Conservation (phyloP, 1,284 basidiomycete species). For the Ceratobasidium sp. region DNA sequence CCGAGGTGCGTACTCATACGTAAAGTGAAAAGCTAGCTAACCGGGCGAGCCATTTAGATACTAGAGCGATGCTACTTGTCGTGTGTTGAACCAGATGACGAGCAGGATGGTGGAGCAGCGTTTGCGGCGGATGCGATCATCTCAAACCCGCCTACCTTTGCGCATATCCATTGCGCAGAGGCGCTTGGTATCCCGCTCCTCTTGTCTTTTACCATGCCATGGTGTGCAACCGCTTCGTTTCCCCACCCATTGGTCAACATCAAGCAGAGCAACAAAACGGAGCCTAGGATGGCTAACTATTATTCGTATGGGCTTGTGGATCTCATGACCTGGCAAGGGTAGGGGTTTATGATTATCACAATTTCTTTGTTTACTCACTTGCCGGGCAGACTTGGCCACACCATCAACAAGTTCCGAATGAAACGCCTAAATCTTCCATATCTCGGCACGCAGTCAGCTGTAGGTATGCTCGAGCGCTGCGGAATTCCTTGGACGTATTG, state of each 20-base stretch:
- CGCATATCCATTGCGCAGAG: slow-evolving; percentile 71
- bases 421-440: slow-evolving; percentile 63
- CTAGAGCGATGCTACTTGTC: slow-evolving; percentile 68
- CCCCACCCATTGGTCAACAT: slow-evolving; percentile 72
- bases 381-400: slow-evolving; percentile 62
- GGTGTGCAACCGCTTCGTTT: slow-evolving; percentile 69
- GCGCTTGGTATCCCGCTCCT: slow-evolving; percentile 68
- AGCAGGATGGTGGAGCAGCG: slow-evolving; percentile 56
- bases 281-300: slow-evolving; percentile 65
- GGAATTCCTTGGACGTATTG: slow-evolving; percentile 76
- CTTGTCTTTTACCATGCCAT: slow-evolving; percentile 74
- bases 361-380: not conserved
- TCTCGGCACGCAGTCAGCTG: slow-evolving; percentile 62
- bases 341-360: slow-evolving; percentile 48
- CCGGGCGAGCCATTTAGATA: slow-evolving; percentile 56
- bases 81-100: slow-evolving; percentile 61
- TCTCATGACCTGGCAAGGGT: slow-evolving; percentile 69
- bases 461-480: slow-evolving; percentile 65
- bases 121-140: slow-evolving; percentile 73
- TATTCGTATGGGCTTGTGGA: slow-evolving; percentile 67
- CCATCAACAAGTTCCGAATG: slow-evolving; percentile 70
- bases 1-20: slow-evolving; percentile 52
- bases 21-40: not conserved
- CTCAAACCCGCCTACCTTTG: slow-evolving; percentile 71
- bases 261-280: slow-evolving; percentile 61